Percentiles rank a stretch among this genome's conserved stretches.
Evolutionary conservation across 768 basidiomycete species (phyloP).

Genomic region (Termitomyces sp.): DNA sequence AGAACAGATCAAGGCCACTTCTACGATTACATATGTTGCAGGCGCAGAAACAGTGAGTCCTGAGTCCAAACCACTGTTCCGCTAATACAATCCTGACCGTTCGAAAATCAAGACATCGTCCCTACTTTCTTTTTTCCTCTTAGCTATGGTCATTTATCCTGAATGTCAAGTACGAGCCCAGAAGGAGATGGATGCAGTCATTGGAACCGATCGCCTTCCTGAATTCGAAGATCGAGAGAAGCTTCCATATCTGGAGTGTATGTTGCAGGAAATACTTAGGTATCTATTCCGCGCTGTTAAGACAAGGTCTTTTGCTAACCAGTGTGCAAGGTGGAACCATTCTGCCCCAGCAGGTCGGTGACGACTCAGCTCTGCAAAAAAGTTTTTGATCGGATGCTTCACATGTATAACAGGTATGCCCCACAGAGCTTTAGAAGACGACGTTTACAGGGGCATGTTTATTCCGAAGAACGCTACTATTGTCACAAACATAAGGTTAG

Average conservation of each 20-base stretch:
- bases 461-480: constrained; percentile 35
- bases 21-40: constrained; percentile 18
- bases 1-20: constrained; percentile 13
- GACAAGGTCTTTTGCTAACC: not conserved
- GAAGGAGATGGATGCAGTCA: constrained; percentile 33
- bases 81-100: not conserved
- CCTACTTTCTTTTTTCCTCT: constrained; percentile 26
- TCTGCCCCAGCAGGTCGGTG: constrained; percentile 17
- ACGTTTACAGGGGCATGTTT: not conserved
- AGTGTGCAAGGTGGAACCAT: constrained; percentile 14
- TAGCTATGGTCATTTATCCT: constrained; percentile 36
- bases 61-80: constrained; percentile 8
- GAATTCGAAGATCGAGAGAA: constrained; percentile 22
- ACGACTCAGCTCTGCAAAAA: not conserved
- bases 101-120: constrained; percentile 11
- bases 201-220: constrained; percentile 32
- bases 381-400: not conserved
- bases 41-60: constrained; percentile 33
- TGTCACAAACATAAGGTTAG: constrained; percentile 36
- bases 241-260: constrained; percentile 33
- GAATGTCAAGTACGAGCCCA: constrained; percentile 31
- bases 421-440: not conserved
- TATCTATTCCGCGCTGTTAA: not conserved
- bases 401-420: not conserved
- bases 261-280: constrained; percentile 24